Percentiles rank a stretch among this genome's conserved stretches.
These are phyloP conservation scores for Penicillium argentinense DNA, from an alignment of 495 filamentous ascomycete species.

Conservation along the genomic window DNA sequence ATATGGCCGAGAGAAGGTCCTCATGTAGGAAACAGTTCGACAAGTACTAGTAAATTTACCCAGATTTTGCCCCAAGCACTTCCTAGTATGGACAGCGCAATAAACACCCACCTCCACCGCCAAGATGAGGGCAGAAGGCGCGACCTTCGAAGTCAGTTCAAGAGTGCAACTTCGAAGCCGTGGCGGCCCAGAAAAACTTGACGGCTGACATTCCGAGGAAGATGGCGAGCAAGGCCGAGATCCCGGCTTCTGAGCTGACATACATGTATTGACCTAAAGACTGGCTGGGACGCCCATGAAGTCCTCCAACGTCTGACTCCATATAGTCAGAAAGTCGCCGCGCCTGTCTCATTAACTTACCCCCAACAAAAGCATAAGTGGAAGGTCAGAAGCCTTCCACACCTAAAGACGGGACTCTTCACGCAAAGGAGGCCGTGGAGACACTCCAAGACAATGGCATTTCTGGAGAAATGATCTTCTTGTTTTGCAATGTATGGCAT, in stretches of 20 bases:
- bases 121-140: background rate
- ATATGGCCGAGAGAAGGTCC: too few relatives aligned
- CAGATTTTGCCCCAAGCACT: background rate
- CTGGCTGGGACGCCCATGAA: too few relatives aligned
- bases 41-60: too few relatives aligned
- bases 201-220: background rate
- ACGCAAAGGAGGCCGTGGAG: slow-evolving; percentile 1
- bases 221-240: background rate
- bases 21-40: too few relatives aligned
- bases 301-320: background rate
- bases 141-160: background rate
- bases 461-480: background rate
- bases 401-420: background rate
- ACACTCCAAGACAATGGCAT: slow-evolving; percentile 4
- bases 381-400: background rate
- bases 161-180: background rate
- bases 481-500: too few relatives aligned
- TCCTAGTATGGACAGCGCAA: background rate
- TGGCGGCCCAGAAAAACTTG: background rate
- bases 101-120: background rate
- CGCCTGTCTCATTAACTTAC: background rate
- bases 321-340: slow-evolving; percentile 1
- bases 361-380: background rate
- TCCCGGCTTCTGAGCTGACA: background rate
- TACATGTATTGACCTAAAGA: too few relatives aligned